Base-by-base conservation (phyloP, 768 basidiomycete species). In the Leccinum rimulosum region DNA sequence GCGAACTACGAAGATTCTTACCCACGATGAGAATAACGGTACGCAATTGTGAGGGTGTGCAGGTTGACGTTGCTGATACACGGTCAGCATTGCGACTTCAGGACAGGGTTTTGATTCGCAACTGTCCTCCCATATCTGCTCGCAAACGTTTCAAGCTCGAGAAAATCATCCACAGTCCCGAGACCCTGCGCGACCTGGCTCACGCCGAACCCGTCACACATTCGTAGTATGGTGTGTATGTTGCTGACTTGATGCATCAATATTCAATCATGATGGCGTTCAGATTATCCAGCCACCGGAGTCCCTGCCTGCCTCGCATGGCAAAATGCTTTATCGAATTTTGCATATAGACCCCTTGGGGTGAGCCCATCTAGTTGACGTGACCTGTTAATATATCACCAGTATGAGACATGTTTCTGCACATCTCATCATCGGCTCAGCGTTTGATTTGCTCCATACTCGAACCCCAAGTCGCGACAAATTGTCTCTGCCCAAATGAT, bases 71-170 rank as follows among this genome's bases (percentile, higher is more conserved):
- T 35, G 36, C 60, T 61, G 59, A 68, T 53, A 11, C 57, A 19
- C 45, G 49, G 25, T 51, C 64, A 91, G 91, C 68, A 64, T 79
- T 91, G 51, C 86, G 84, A 25, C 74, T 81, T 67, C 81, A 88
- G 36, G 91, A 93, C 72, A 73, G 82, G 40, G 90, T 93, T 36
- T 73, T 83, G 59, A 93, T 93, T 71, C 87, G 87, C 59, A 89
- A 93, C 66, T 93, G 90, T 71, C 87, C 86, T 45, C 90, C 90
- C 25, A 76, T 90, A 66, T 93, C 91, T 31, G 88, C 88, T 25
- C 77, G 82, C 63, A 93, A 93, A 74, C 80, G 87, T 31, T 93
- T 93, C 77, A 83, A 74, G 52, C 75, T 93, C 51, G 85, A 91
- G 67, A 80, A 75, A 55, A 69, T 93, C 35, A 65, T 91, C 45